Evolutionary conservation across 1,284 basidiomycete genomes (phyloP), one percentile per base, ranked within the genome.

Genomic region (Puccinia triticina): DNA sequence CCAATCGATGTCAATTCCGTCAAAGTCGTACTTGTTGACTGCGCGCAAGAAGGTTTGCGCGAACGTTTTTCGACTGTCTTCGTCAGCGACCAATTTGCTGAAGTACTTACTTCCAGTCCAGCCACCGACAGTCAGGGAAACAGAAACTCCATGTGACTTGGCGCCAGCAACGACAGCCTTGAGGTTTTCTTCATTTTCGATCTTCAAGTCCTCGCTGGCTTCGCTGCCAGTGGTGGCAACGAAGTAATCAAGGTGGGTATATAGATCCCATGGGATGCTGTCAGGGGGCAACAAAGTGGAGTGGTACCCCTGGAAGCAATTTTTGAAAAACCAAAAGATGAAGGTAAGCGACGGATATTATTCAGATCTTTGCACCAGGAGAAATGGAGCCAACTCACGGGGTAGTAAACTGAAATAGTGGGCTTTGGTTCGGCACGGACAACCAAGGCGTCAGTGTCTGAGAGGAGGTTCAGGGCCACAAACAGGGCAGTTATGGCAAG

Each of bases 1-100:
- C 80, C 80, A 82, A 57, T 82, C 80, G 40, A 75, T 10, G 11
- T 82, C 80, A 59, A 82, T 40, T 2, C 80, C 80, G 48, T 82
- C 61, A 46, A 82, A 76, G 18, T 32, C 71, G 23, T 82, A 66
- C 50, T 75, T 82, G 2, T 82, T 14, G 34, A 82, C 72, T 23
- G 64, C 46, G 14, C 59, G 61, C 43, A 48, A 16, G 32, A 75
- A 43, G 16, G 59, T 37, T 29, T 82, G 72, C 4, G 59, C 80
- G 23, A 82, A 82, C 2, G 32, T 50, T 40, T 61, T 76, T 26
- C 80, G 55, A 46, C 71, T 82, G 10, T 75, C 46, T 29, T 73
- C 73, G 55, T 82, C 53, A 14, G 69, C 57, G 16, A 76, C 73
- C 23, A 67, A 32, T 26, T 76, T 74, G 34, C 72, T 75, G 61